Conservation (phyloP, 2,329 filamentous ascomycete genomes). For the Aspergillus piperis region DNA sequence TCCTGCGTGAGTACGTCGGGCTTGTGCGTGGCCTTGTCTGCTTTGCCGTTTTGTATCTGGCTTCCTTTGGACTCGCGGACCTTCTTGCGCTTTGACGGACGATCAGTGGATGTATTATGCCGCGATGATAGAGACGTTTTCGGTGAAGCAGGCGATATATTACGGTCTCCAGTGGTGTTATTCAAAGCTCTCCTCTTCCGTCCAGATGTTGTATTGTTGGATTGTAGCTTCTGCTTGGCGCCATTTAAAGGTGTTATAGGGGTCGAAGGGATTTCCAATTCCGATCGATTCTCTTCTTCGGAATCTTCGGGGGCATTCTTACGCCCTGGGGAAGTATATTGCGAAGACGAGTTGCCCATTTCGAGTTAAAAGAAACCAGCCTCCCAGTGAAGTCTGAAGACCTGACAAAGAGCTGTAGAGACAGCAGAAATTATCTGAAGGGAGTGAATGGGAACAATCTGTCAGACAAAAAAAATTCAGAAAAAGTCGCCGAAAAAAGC, state of each 20-base stretch:
- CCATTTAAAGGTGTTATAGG: not conserved
- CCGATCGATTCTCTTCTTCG: not conserved
- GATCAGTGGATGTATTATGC: constrained; percentile 14
- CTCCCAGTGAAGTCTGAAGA: not conserved
- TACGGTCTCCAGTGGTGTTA: not conserved
- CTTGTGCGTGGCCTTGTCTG: constrained; percentile 6
- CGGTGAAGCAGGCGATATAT: not conserved
- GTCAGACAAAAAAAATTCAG: not conserved
- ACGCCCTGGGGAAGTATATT: constrained; percentile 12
- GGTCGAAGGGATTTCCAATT: not conserved
- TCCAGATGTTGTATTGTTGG: not conserved
- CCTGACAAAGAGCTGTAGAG: not conserved
- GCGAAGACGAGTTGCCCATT: constrained; percentile 26
- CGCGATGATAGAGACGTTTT: not conserved
- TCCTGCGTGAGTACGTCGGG: not conserved
- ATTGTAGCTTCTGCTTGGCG: not conserved
- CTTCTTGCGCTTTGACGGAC: constrained; percentile 32
- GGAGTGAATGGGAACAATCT: not conserved
- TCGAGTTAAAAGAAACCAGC: not conserved
- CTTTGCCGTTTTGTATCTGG: constrained; percentile 15
- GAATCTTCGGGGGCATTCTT: not conserved
- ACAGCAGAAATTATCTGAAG: not conserved
- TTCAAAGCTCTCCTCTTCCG: constrained; percentile 19
- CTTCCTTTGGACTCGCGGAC: constrained; percentile 18
- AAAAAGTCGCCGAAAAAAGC: not conserved